phyloP scores from a whole-genome alignment of 73 alveolate species.

The Effrenium voratum region DNA sequence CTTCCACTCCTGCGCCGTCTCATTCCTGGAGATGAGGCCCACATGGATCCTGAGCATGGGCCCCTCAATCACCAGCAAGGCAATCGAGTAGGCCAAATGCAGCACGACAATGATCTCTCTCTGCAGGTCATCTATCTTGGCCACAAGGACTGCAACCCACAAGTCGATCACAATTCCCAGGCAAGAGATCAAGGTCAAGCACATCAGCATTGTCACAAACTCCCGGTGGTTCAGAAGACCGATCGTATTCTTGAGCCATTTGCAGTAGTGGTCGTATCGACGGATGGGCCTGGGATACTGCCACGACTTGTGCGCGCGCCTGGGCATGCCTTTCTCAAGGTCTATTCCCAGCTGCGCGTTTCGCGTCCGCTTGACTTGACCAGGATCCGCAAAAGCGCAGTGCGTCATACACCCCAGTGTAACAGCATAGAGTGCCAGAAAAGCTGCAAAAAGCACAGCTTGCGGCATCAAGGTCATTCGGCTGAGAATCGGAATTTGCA shows the following conservation, averaged over 20 bases:
- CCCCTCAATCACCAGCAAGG: not conserved
- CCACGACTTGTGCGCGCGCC: not conserved
- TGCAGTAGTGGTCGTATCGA: conserved; percentile 10
- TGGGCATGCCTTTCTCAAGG: not conserved
- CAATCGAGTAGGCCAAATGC: not conserved
- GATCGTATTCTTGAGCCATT: not conserved
- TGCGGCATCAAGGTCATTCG: not conserved
- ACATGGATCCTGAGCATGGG: not conserved
- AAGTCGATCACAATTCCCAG: not conserved
- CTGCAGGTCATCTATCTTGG: not conserved
- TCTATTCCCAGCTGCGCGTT: not conserved
- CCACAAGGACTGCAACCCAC: not conserved
- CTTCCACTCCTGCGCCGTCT: conserved; percentile 8
- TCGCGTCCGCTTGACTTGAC: not conserved
- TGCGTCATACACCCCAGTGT: not conserved
- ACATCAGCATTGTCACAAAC: not conserved
- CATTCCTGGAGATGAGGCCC: not conserved
- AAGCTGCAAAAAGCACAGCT: not conserved
- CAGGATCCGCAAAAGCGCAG: conserved; percentile 4
- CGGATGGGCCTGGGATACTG: not conserved
- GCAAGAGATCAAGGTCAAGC: not conserved
- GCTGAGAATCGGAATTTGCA: not conserved
- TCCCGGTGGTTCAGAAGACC: not conserved
- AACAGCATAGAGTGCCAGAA: not conserved
- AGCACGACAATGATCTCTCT: not conserved